Base-by-base conservation (phyloP, 208 protist genomes). In the Trypanosoma scelopori region DNA sequence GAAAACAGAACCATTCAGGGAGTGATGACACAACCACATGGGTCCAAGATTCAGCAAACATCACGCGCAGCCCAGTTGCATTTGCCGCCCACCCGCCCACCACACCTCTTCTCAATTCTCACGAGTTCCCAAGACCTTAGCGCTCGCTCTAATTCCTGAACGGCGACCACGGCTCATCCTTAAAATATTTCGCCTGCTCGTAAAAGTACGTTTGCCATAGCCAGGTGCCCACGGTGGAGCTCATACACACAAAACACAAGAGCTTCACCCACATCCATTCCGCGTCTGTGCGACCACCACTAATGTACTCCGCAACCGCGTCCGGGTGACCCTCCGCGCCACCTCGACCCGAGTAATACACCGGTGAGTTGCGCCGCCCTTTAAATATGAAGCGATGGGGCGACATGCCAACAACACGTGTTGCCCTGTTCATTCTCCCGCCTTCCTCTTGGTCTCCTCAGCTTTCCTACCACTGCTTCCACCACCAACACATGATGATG, bases 211-310 rank as follows among this genome's bases (percentile, higher is more conserved):
- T 69, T 20, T 81, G 74, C 69, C 90, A 94, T 12, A 87, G 7
- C 50, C 74, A 87, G 27, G 81, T 85, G 23, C 88, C 88, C 13
- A 89, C 50, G 1, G 88, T 94, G 15, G 88, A 78, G 56, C 72
- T 68, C 22, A 83, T 73, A 61, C 88, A 94, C 3, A 94, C 48
- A 55, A 91, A 91, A 68, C 88, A 94, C 37, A 94, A 65, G 30
- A 91, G 62, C 64, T 86, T 85, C 47, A 94, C 49, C 85, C 88
- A 91, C 83, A 85, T 84, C 85, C 88, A 94, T 62, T 94, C 88
- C 58, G 78, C 49, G 55, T 94, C 88, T n/a, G 79, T 55, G 16
- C 85, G 67, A 0, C 88, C 85, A 5, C 69, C 76, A 20, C 55
- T 59, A 7, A 91, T 45, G 16, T 66, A 46, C 59, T 79, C 77